A percentile compares a stretch with the other conserved stretches of the same genome.
These are phyloP conservation scores for Juglanconis juglandina DNA, from an alignment of 2,329 filamentous ascomycete species.

Conservation along the genomic window DNA sequence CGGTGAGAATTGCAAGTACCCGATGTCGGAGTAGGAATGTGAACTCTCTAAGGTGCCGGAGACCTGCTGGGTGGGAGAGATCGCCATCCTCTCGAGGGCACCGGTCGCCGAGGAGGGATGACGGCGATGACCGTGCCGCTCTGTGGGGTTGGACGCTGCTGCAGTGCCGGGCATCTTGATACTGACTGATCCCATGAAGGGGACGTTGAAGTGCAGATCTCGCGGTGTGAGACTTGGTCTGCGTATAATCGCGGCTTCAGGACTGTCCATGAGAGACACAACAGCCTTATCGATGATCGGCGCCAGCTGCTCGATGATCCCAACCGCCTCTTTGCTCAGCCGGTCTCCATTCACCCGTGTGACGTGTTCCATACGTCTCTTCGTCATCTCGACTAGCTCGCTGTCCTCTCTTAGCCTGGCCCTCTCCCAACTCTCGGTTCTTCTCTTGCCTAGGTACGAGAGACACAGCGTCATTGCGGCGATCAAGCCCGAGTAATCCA, in stretches of 20 bases:
- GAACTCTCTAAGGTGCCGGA: not conserved
- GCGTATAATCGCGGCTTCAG: not conserved
- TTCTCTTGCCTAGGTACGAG: constrained; percentile 41
- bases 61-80: constrained; percentile 14
- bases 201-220: constrained; percentile 39
- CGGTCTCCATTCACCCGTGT: constrained; percentile 37
- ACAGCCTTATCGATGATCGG: constrained; percentile 35
- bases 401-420: constrained; percentile 31
- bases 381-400: constrained; percentile 33
- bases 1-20: constrained; percentile 6
- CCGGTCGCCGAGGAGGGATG: constrained; percentile 2
- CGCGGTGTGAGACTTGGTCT: constrained; percentile 8
- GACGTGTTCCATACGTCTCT: constrained; percentile 37
- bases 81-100: constrained; percentile 5
- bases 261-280: not conserved
- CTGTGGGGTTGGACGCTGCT: not conserved
- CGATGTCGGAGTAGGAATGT: not conserved
- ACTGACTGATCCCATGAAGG: constrained; percentile 45
- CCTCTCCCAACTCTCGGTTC: constrained; percentile 15
- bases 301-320: constrained; percentile 41
- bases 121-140: constrained; percentile 1
- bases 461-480: constrained; percentile 49
- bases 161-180: constrained; percentile 29
- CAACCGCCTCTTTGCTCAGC: constrained; percentile 39
- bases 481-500: constrained; percentile 51